A percentile compares a stretch with the other conserved stretches of the same genome.
These are phyloP conservation scores for Plantago ovata DNA, from an alignment of 257 asterid species.

Conservation along the genomic window DNA sequence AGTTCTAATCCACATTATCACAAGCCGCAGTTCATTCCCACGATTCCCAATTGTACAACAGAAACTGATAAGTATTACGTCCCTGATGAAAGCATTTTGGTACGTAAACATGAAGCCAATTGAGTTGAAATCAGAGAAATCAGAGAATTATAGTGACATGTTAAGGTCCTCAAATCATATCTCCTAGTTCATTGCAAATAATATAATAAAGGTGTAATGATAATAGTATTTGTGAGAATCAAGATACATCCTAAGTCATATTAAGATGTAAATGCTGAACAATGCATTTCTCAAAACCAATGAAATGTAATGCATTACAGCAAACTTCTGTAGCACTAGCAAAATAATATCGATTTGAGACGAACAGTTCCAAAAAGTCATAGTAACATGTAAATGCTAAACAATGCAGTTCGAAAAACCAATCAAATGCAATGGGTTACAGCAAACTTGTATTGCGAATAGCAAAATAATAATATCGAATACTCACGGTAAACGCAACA, in stretches of 20 bases:
- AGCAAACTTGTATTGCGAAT: too few relatives aligned
- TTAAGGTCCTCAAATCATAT: constrained; percentile 2
- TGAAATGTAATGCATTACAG: not conserved
- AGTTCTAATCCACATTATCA: not conserved
- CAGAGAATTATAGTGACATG: not conserved
- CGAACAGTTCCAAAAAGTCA: not conserved
- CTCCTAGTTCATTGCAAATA: constrained; percentile 3
- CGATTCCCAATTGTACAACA: not conserved
- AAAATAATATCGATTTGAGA: not conserved
- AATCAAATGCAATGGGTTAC: too few relatives aligned
- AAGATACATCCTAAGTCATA: not conserved
- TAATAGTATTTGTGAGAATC: not conserved
- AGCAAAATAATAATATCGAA: constrained; percentile 16
- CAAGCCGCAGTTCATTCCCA: constrained; percentile 2
- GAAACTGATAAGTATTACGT: not conserved
- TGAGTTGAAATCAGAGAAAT: not conserved
- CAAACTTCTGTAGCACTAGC: not conserved
- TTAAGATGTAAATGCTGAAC: not conserved
- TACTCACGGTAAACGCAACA: constrained; percentile 86
- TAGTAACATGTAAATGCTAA: constrained; percentile 8
- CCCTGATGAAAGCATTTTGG: not conserved
- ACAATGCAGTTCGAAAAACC: not conserved
- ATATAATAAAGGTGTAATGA: too few relatives aligned
- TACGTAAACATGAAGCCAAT: not conserved
- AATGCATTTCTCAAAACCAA: not conserved